Evolutionary conservation across 2,329 filamentous ascomycete genomes (phyloP).

Genomic region (Calcarisporium arbuscula): DNA sequence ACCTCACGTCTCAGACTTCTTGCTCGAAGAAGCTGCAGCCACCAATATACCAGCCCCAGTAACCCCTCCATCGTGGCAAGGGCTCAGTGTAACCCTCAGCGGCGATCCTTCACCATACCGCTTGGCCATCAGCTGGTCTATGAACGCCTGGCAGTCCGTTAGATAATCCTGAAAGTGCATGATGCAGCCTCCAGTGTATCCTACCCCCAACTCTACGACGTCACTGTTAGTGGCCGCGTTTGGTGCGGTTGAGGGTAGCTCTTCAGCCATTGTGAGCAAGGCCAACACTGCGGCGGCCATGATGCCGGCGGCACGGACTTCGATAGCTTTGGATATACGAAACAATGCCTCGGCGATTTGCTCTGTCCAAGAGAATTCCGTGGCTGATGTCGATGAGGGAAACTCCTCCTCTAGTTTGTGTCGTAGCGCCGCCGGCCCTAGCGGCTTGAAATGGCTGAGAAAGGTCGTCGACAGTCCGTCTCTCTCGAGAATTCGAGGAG

Average conservation of each 20-base stretch:
- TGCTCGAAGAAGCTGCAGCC: slow-evolving; percentile 35
- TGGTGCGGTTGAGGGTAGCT: slow-evolving; percentile 42
- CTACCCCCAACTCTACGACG: slow-evolving; percentile 59
- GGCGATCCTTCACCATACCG: slow-evolving; percentile 22
- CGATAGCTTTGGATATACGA: slow-evolving; percentile 62
- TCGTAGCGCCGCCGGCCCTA: slow-evolving; percentile 35
- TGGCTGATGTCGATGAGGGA: slow-evolving; percentile 36
- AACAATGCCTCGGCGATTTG: slow-evolving; percentile 54
- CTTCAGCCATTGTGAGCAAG: slow-evolving; percentile 61
- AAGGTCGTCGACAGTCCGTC: slow-evolving; percentile 68
- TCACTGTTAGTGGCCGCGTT: slow-evolving; percentile 7
- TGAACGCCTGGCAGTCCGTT: slow-evolving; percentile 60
- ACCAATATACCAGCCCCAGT: slow-evolving; percentile 56
- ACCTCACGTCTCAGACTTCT: slow-evolving; percentile 18
- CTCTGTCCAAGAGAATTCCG: slow-evolving; percentile 56
- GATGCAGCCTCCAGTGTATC: slow-evolving; percentile 76
- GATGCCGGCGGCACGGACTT: slow-evolving; percentile 66
- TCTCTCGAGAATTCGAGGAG: slow-evolving; percentile 45
- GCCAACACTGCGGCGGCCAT: slow-evolving; percentile 68
- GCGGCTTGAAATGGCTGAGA: slow-evolving; percentile 61
- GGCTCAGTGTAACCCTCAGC: slow-evolving; percentile 41
- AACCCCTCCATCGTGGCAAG: slow-evolving; percentile 57
- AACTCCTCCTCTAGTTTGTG: slow-evolving; percentile 46
- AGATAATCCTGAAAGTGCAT: slow-evolving; percentile 73
- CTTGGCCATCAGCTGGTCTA: slow-evolving; percentile 46